Base-by-base conservation (phyloP, 495 filamentous ascomycete genomes). In the Cladorrhinum samala region DNA sequence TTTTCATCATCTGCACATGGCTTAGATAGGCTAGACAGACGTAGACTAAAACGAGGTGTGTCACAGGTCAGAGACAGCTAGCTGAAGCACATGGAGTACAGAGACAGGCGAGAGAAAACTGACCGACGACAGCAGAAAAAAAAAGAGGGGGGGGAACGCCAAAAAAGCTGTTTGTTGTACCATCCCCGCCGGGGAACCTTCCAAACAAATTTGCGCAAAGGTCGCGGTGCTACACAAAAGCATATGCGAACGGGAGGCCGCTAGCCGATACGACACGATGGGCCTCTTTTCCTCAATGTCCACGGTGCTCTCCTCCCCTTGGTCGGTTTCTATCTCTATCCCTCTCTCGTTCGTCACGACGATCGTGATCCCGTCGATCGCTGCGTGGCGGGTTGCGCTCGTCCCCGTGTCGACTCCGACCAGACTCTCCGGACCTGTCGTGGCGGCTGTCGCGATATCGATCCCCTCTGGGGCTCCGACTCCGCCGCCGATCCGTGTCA, bases 381-480 rank as follows among this genome's bases (percentile, higher is more conserved):
- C 55, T 52, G 44, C 52, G 52, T 41, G 57, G 21, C 44, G 53
- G 33, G 25, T 61, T 49, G 20, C 64, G 60, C 25, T 64, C 61
- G 47, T 65, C 63, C 23, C 61, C 47, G 17, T 25, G 20, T 25
- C 24, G 21, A 11, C 50, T 46, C n/a, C 33, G 49, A 14, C 25
- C 39, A 19, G 4, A 13, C 9, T 52, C 49, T 8, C 44, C 50
- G 14, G 16, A 25, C 24, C 60, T 53, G 41, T 60, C 66, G 36
- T 58, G 45, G 23, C 54, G 46, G 17, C 24, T 42, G 49, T 65
- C 62, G 43, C 60, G 61, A 46, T 63, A 53, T 46, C 47, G 49
- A 45, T 67, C 70, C 53, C 64, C 56, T 46, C 60, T 62, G 11
- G 72, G 72, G 51, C 71, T 74, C 49, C 68, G 60, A 52, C 71